Conservation (phyloP, 2,329 filamentous ascomycete species). For the Sporothrix brasiliensis region DNA sequence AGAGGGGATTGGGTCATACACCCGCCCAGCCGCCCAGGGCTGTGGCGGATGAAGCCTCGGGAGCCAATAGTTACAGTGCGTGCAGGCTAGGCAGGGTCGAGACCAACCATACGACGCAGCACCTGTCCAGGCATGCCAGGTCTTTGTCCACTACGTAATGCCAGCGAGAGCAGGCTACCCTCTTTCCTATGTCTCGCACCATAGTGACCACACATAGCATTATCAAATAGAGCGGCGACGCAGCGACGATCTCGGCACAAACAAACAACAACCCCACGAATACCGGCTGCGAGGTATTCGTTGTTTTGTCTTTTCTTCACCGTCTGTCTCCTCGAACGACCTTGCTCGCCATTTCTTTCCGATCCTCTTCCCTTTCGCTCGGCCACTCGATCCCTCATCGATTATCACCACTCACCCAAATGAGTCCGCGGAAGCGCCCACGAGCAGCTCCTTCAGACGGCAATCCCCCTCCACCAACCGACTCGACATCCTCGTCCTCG, state of each 20-base stretch:
- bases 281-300: constrained; percentile 11
- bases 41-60: constrained; percentile 15
- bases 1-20: background rate
- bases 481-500: background rate
- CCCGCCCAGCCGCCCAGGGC: background rate
- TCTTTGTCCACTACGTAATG: constrained; percentile 31
- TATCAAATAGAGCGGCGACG: background rate
- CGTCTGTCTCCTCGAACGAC: background rate
- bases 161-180: constrained; percentile 29
- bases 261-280: constrained; percentile 18
- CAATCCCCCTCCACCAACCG: constrained; percentile 29
- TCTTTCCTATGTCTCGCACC: constrained; percentile 11
- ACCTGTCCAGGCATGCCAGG: constrained; percentile 5
- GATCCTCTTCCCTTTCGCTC: background rate
- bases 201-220: constrained; percentile 22
- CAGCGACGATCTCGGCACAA: constrained; percentile 26
- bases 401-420: constrained; percentile 35
- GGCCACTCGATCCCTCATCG: background rate
- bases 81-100: constrained; percentile 26
- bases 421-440: constrained; percentile 50
- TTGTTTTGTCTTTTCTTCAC: background rate
- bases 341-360: background rate
- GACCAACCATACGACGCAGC: constrained; percentile 18
- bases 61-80: constrained; percentile 24
- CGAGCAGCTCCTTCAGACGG: constrained; percentile 44